These are phyloP conservation scores for Apiotrichum mycotoxinovorans DNA, from an alignment of 1,284 basidiomycete genomes.

Conservation along the genomic window DNA sequence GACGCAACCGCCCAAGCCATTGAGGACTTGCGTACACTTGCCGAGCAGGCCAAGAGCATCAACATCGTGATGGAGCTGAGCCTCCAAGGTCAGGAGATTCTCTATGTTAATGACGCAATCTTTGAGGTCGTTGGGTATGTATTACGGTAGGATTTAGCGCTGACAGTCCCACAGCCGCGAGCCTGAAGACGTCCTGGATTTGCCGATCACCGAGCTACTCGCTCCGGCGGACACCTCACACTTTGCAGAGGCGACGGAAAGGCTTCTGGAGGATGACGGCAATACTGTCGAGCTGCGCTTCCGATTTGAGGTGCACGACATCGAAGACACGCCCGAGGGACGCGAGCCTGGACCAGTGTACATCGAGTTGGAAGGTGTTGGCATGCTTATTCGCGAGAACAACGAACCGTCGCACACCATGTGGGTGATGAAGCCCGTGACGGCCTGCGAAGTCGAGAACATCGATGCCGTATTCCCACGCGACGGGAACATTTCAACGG, in stretches of 20 bases:
- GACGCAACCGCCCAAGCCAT: conserved; percentile 57
- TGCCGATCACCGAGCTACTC: conserved; percentile 76
- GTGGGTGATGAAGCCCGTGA: conserved; percentile 95
- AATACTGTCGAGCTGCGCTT: conserved; percentile 92
- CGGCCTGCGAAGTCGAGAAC: conserved; percentile 46
- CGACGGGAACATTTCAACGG: conserved; percentile 69
- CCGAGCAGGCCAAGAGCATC: conserved; percentile 87
- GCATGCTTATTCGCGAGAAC: conserved; percentile 96
- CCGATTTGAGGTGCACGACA: conserved; percentile 60
- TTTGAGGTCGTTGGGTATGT: conserved; percentile 85
- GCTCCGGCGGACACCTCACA: conserved; percentile 78
- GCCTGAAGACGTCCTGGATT: conserved; percentile 73
- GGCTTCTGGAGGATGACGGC: conserved; percentile 83
- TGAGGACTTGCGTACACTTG: conserved; percentile 76
- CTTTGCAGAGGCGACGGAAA: conserved; percentile 82
- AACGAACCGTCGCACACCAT: conserved; percentile 90
- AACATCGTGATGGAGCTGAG: conserved; percentile 95
- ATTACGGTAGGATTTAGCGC: not conserved
- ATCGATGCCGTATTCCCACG: conserved; percentile 60
- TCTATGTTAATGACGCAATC: conserved; percentile 95
- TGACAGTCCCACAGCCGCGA: conserved; percentile 70
- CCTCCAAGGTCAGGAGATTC: conserved; percentile 76
- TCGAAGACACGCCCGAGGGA: conserved; percentile 35
- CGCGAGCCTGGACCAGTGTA: conserved; percentile 57
- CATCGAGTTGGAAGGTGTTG: conserved; percentile 93